A percentile compares a stretch with the other conserved stretches of the same genome.
These are phyloP conservation scores for Mycena floridula DNA, from an alignment of 768 basidiomycete species.

Conservation along the genomic window DNA sequence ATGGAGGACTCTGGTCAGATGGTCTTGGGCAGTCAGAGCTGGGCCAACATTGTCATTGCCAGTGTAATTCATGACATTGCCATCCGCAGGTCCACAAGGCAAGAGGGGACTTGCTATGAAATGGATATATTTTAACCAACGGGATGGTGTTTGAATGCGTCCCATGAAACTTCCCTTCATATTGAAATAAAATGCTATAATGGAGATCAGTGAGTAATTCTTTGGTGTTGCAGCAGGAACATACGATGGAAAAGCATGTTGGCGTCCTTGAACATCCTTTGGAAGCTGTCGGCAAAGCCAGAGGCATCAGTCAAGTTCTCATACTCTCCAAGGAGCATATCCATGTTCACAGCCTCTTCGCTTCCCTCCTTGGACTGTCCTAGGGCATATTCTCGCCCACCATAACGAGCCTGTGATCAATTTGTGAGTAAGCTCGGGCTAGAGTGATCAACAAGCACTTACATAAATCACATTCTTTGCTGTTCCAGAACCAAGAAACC, in stretches of 20 bases:
- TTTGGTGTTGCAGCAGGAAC: too few species aligned
- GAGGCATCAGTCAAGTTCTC: constrained; percentile 3
- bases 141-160: constrained; percentile 6
- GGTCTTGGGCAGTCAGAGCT: constrained; percentile 8
- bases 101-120: constrained; percentile 22
- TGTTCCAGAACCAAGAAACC: neutral
- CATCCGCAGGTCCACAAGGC: constrained; percentile 16
- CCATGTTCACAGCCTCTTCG: constrained; percentile 6
- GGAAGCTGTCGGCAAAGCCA: neutral
- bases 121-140: constrained; percentile 7
- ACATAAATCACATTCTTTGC: neutral
- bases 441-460: neutral
- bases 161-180: constrained; percentile 16
- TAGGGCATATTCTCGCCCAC: constrained; percentile 14
- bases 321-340: constrained; percentile 15
- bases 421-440: neutral
- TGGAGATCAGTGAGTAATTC: too few species aligned
- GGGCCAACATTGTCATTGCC: constrained; percentile 18
- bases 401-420: constrained; percentile 8
- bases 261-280: too few species aligned
- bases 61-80: constrained; percentile 19
- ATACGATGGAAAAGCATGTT: too few species aligned
- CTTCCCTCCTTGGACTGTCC: constrained; percentile 10
- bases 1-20: constrained; percentile 19
- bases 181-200: constrained; percentile 23